Conservation (phyloP, 805 yeast species). For the Starmerella sp. region DNA sequence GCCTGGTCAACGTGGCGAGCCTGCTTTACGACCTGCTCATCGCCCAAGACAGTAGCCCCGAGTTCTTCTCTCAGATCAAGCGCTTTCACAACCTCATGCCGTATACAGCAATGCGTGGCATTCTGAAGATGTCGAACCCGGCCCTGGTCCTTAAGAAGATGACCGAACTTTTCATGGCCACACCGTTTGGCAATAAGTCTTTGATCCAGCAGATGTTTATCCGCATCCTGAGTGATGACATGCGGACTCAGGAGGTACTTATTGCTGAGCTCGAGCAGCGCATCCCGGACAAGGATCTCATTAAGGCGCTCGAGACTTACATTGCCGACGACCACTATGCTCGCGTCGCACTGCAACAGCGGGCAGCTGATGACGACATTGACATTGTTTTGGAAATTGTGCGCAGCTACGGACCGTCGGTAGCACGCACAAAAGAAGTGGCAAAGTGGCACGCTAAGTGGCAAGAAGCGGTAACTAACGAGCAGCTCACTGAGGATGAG, state of each 20-base stretch:
- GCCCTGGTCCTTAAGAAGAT: slow-evolving; percentile 67
- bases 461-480: slow-evolving; percentile 28
- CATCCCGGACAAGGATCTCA: slow-evolving; percentile 25
- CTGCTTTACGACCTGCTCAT: slow-evolving; percentile 70
- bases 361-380: slow-evolving; percentile 19
- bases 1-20: slow-evolving; percentile 71
- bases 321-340: slow-evolving; percentile 21
- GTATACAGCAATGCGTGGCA: slow-evolving; percentile 61
- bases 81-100: slow-evolving; percentile 72
- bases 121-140: slow-evolving; percentile 77
- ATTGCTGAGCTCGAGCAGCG: slow-evolving; percentile 38
- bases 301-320: slow-evolving; percentile 20
- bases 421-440: slow-evolving; percentile 19
- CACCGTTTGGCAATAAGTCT: slow-evolving; percentile 56
- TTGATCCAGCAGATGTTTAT: slow-evolving; percentile 65
- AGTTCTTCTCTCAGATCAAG: slow-evolving; percentile 56
- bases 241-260: slow-evolving; percentile 48
- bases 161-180: slow-evolving; percentile 74
- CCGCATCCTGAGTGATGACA: slow-evolving; percentile 62
- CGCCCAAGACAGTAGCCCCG: slow-evolving; percentile 72
- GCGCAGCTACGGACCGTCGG: slow-evolving; percentile 6
- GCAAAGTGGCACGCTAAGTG: slow-evolving; percentile 29
- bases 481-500: slow-evolving; percentile 19
- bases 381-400: slow-evolving; percentile 21
- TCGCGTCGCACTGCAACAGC: slow-evolving; percentile 25